Percentiles rank a stretch among this genome's conserved stretches.
Conservation (phyloP, 305 asterid species). For the Fraxinus floribunda region DNA sequence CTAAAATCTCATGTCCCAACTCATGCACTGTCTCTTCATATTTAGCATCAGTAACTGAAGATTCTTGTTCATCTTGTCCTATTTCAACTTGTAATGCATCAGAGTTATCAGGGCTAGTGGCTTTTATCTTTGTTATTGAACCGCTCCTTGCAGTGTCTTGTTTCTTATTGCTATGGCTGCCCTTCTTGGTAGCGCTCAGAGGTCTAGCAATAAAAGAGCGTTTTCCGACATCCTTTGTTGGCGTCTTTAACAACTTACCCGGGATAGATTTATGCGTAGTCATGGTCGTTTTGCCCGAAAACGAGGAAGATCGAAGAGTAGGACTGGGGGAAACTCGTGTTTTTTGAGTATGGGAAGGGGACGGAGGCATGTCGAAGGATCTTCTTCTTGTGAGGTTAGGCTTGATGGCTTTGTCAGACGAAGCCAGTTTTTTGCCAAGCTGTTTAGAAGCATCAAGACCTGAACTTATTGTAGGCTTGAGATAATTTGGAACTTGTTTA, state of each 20-base stretch:
- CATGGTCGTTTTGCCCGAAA: conserved; percentile 23
- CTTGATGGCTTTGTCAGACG: conserved; percentile 15
- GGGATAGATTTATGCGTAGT: conserved; percentile 24
- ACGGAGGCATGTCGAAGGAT: conserved; percentile 57
- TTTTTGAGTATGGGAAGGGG: conserved; percentile 37
- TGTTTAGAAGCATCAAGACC: conserved; percentile 23
- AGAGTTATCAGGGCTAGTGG: background rate
- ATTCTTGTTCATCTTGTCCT: conserved; percentile 23
- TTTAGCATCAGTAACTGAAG: conserved; percentile 25
- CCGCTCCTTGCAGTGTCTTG: conserved; percentile 13
- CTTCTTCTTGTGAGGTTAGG: conserved; percentile 38
- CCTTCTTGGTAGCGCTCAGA: conserved; percentile 20
- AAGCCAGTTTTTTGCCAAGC: conserved; percentile 34
- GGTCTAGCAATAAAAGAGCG: conserved; percentile 33
- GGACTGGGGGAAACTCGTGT: conserved; percentile 46
- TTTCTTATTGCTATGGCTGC: conserved; percentile 26
- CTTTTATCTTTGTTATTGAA: conserved; percentile 21
- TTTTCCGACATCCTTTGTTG: conserved; percentile 30
- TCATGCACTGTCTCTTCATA: conserved; percentile 19
- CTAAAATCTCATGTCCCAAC: conserved; percentile 7
- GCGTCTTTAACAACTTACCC: conserved; percentile 30
- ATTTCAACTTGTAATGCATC: conserved; percentile 23
- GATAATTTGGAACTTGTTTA: conserved; percentile 44
- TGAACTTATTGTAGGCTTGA: conserved; percentile 47
- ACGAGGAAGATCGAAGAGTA: conserved; percentile 37